Evolutionary conservation across 305 asterid genomes (phyloP).

Genomic region (Fraxinus xanthoxyloides): DNA sequence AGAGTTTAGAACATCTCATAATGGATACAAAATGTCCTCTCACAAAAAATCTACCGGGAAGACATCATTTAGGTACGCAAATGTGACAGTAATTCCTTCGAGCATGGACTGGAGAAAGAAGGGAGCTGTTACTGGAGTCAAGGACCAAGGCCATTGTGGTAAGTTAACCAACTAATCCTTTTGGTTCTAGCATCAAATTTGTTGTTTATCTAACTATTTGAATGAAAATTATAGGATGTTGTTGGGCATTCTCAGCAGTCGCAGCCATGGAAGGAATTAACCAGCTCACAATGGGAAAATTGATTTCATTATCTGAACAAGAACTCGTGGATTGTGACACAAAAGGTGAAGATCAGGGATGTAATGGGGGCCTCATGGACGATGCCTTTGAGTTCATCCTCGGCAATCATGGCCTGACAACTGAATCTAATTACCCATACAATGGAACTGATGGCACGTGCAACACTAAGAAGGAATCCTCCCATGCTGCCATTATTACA

Average conservation of each 20-base stretch:
- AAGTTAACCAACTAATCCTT: neutral
- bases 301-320: conserved; percentile 31
- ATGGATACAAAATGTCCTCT: conserved; percentile 16
- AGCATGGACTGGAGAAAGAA: conserved; percentile 33
- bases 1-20: conserved; percentile 25
- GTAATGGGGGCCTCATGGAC: conserved; percentile 23
- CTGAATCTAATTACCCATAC: conserved; percentile 33
- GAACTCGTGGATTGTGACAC: conserved; percentile 28
- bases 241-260: conserved; percentile 32
- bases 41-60: neutral
- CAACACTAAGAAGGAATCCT: conserved; percentile 4
- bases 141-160: conserved; percentile 39
- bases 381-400: conserved; percentile 24
- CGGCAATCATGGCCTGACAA: conserved; percentile 23
- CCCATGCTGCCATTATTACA: conserved; percentile 12
- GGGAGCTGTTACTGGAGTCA: conserved; percentile 41
- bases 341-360: conserved; percentile 17
- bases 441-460: conserved; percentile 15
- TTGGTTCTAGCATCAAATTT: neutral
- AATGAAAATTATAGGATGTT: conserved; percentile 21
- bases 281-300: conserved; percentile 18
- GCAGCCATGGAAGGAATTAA: conserved; percentile 32
- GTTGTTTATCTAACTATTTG: neutral
- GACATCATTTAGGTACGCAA: conserved; percentile 21
- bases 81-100: conserved; percentile 21